Percentiles rank a stretch among this genome's conserved stretches.
phyloP scores from a whole-genome alignment of 1,139 yeast species.

The Citeromyces hawaiiensis region DNA sequence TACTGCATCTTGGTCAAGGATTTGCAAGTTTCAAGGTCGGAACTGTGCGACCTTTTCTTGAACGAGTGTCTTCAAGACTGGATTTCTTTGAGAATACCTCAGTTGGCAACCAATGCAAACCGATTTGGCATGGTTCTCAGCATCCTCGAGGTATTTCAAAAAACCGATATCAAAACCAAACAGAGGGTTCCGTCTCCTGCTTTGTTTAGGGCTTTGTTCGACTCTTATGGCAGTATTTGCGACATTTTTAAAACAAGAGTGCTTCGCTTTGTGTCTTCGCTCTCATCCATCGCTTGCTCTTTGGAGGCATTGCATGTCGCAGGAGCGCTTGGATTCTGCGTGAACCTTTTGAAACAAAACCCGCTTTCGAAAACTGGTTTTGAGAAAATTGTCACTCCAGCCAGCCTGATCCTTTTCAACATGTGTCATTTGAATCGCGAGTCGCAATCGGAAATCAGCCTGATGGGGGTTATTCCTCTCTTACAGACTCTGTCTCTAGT shows the following conservation, averaged over 20 bases:
- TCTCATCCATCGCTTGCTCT: slow-evolving; percentile 15
- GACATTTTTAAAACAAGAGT: slow-evolving; percentile 23
- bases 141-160: slow-evolving; percentile 27
- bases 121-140: slow-evolving; percentile 21
- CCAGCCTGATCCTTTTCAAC: slow-evolving; percentile 35
- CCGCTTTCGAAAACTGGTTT: slow-evolving; percentile 19
- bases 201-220: slow-evolving; percentile 29
- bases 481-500: slow-evolving; percentile 30
- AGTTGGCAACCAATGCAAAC: slow-evolving; percentile 12
- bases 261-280: slow-evolving; percentile 20
- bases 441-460: slow-evolving; percentile 39
- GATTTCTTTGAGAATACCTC: slow-evolving; percentile 29
- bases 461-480: slow-evolving; percentile 38
- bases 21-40: slow-evolving; percentile 33
- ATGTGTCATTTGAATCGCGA: slow-evolving; percentile 43
- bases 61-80: slow-evolving; percentile 36
- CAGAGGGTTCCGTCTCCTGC: slow-evolving; percentile 27
- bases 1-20: slow-evolving; percentile 29
- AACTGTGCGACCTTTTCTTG: slow-evolving; percentile 38
- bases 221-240: slow-evolving; percentile 21
- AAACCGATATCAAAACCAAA: slow-evolving; percentile 30
- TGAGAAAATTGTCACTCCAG: slow-evolving; percentile 27
- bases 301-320: slow-evolving; percentile 14
- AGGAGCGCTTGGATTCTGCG: slow-evolving; percentile 22
- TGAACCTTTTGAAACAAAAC: slow-evolving; percentile 18